Evolutionary conservation across 2,329 filamentous ascomycete genomes (phyloP), one percentile per base, ranked within the genome.

Genomic region (Exophiala oligosperma): DNA sequence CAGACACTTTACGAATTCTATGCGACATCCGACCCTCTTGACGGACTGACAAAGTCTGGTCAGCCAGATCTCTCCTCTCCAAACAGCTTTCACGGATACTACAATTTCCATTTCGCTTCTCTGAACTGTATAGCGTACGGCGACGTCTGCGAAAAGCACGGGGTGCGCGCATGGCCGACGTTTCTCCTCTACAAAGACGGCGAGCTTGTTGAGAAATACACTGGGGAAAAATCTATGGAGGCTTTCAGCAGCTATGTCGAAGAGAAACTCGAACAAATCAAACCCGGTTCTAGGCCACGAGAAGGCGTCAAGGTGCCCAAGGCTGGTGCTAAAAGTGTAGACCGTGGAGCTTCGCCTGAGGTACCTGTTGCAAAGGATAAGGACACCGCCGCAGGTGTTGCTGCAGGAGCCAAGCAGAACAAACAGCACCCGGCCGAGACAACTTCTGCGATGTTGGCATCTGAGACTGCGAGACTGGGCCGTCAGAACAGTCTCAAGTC

Each of bases 1-100:
- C 92, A 97, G 75, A 97, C 92, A 4, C 75, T 93, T 12, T 96
- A 97, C 80, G 94, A 99, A 77, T 97, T 87, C 74, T 99, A 97
- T 78, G 86, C 78, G 62, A 97, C 92, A 38, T 94, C 91, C 38
- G 87, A 91, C 68, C 88, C 89, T 14, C 77, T 87, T 50, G 74
- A 79, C 60, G 75, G 79, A 49, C 74, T 81, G 23, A 74, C 77
- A 8, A 78, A 76, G 46, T 67, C 67, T 28, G 76, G 72, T 67
- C 79, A 76, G 67, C 78, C 73, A 66, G 83, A 77, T 62, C 69
- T 76, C 14, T 74, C 68, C 12, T 77, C 80, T 0, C 71, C 85
- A 43, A 87, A 87, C 69, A 82, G 83, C 3, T 97, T 97, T 70
- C 86, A 87, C 32, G 81, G 87, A 54, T 94, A 86, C 73, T 97